Conservation (phyloP, 2,329 filamentous ascomycete genomes). For the Scedosporium minutisporum region DNA sequence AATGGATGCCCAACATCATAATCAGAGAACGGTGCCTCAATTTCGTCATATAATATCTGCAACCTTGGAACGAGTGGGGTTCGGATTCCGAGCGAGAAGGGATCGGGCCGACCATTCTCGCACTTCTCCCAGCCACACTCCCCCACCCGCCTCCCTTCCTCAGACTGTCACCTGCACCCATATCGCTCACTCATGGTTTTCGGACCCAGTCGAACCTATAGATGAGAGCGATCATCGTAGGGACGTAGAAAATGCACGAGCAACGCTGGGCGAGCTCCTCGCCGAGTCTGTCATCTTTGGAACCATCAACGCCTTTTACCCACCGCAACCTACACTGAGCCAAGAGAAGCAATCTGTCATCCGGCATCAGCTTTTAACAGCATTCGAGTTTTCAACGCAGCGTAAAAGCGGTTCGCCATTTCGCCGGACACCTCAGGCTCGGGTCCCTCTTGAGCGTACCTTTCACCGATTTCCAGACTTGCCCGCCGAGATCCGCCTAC, state of each 20-base stretch:
- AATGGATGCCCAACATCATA: neutral
- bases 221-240: neutral
- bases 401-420: neutral
- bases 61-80: neutral
- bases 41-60: neutral
- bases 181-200: slow-evolving; percentile 2
- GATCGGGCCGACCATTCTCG: neutral
- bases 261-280: neutral
- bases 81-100: neutral
- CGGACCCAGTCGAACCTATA: neutral
- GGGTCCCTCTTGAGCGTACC: neutral
- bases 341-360: neutral
- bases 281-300: slow-evolving; percentile 4
- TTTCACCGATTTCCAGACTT: slow-evolving; percentile 1
- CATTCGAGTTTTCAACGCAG: neutral
- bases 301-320: slow-evolving; percentile 2
- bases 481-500: slow-evolving; percentile 3
- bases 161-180: neutral
- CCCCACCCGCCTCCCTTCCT: neutral
- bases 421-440: neutral
- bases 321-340: neutral
- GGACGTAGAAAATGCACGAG: neutral
- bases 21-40: neutral
- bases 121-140: neutral
- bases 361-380: neutral